Base-by-base conservation (phyloP, 164 flowering plant genomes). In the Cinnamomum micranthum region DNA sequence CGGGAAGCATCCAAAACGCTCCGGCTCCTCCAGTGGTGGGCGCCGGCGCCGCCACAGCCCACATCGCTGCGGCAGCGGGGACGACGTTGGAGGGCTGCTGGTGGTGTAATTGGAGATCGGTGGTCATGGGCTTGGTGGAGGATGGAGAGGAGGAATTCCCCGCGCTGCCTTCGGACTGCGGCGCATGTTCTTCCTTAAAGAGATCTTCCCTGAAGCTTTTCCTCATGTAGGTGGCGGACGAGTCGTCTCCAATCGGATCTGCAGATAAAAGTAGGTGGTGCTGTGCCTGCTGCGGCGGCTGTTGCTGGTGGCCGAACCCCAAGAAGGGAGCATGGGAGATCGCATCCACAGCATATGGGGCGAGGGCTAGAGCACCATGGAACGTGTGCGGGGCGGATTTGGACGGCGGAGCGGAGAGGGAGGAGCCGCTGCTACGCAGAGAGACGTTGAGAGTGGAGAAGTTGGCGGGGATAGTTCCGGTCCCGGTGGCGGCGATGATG, bases 391-490 rank as follows among this genome's bases (percentile, higher is more conserved):
- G 82, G 2, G 86, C 88, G 0, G 91, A 84, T 64, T 91, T 89
- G 1, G 93, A 89, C 3, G 86, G 85, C 28, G 91, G 92, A 9
- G 91, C 91, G 0, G 92, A 87, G 17, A 87, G 70, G 41, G 59
- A 23, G 15, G 89, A 79, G 60, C 90, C 91, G 22, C 90, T 82
- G 75, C 90, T 85, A 2, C 97, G 82, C 22, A 91, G 76, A 0
- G 97, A 90, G 22, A 90, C 87, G 80, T 88, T 91, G 17, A 92
- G 82, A 0, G 90, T 79, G 0, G 97, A 88, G 78, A 88, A 89
- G 72, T 88, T 90, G 19, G 97, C 95, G 2, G 95, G 95, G n/a
- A 91, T 88, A 1, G 97, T 92, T 0, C 97, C 94, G 2, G 93
- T 92, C 0, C 97, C 97, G 0, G 97, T 92, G 78, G 97, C 86